These are phyloP conservation scores for Tetrahymena elliotti DNA, from an alignment of 73 alveolate species.

Conservation along the genomic window DNA sequence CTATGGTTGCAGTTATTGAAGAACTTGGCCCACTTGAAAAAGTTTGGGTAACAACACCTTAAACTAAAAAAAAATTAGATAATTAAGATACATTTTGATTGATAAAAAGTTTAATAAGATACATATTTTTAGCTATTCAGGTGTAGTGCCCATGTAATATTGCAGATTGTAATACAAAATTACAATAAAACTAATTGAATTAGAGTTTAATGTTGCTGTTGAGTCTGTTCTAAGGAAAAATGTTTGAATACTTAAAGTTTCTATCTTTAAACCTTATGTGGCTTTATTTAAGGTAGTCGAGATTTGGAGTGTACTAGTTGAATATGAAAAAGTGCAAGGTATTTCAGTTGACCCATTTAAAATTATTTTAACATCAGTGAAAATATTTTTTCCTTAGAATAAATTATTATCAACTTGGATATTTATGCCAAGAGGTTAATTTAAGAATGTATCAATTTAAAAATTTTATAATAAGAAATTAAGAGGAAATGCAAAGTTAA, in stretches of 20 bases:
- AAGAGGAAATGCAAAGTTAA: neutral
- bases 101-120: neutral
- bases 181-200: neutral
- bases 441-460: neutral
- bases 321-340: neutral
- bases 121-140: neutral
- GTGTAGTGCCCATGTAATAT: neutral
- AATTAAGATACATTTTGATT: too few species aligned
- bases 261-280: neutral
- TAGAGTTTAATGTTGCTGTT: neutral
- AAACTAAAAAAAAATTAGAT: neutral
- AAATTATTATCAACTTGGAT: neutral
- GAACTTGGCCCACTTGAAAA: neutral
- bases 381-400: neutral
- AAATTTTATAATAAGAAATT: neutral
- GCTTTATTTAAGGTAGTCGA: neutral
- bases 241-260: neutral
- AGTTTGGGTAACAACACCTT: neutral
- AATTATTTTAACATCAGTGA: neutral
- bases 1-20: neutral
- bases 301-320: neutral
- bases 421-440: neutral
- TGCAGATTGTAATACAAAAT: neutral
- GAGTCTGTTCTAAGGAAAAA: neutral
- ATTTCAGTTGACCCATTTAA: neutral